Evolutionary conservation across 140 eudicot species (phyloP).

Genomic region (Bidens hawaiensis): DNA sequence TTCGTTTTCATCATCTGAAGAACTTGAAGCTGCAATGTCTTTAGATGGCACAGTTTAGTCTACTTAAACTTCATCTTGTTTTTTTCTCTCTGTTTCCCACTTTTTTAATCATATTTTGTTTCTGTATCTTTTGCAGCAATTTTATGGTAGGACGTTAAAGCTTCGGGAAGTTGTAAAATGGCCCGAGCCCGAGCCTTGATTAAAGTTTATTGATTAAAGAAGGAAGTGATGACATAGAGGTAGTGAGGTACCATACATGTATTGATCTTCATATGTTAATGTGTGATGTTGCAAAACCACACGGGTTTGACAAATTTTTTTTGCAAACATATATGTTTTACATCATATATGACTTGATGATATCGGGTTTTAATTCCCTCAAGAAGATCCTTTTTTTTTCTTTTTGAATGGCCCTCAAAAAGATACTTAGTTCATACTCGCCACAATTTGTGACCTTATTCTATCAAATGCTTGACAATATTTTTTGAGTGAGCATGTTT

Average conservation of each 20-base stretch:
- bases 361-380: too few relatives aligned
- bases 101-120: neutral
- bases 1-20: conserved; percentile 35
- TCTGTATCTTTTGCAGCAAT: conserved; percentile 28
- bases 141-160: conserved; percentile 35
- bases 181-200: conserved; percentile 31
- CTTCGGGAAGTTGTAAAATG: conserved; percentile 39
- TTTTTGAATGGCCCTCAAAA: too few relatives aligned
- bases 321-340: conserved; percentile 12
- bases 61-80: neutral
- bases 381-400: too few relatives aligned
- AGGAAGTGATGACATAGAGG: neutral
- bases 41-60: conserved; percentile 42
- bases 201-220: conserved; percentile 12
- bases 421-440: too few relatives aligned
- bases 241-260: too few relatives aligned
- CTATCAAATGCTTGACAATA: neutral
- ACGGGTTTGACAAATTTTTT: conserved; percentile 7
- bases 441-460: too few relatives aligned
- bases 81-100: neutral
- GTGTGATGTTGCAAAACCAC: conserved; percentile 1
- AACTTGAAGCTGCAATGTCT: conserved; percentile 45
- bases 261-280: conserved; percentile 7
- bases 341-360: too few relatives aligned
- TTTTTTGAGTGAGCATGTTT: neutral